Percentiles rank a stretch among this genome's conserved stretches.
Conservation (phyloP, 192 early-diverging fungal species). For the Umbelopsis ramanniana region DNA sequence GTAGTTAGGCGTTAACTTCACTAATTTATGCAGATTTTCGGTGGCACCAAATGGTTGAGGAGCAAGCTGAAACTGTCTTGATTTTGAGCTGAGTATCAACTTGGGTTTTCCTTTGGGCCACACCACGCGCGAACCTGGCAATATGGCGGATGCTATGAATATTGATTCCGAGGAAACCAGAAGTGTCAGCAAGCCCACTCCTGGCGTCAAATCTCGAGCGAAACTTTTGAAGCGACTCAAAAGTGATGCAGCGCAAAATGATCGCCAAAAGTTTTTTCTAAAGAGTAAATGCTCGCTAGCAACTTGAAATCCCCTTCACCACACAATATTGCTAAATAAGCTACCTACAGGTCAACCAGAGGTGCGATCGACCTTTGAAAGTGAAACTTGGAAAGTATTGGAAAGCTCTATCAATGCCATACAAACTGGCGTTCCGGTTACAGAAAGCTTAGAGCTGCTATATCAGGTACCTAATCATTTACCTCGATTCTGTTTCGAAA, state of each 20-base stretch:
- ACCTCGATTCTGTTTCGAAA: neutral
- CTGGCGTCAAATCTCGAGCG: constrained; percentile 16
- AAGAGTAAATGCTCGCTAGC: neutral
- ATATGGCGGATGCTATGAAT: constrained; percentile 13
- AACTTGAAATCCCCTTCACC: no score
- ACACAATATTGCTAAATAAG: neutral
- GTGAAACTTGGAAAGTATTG: constrained; percentile 4
- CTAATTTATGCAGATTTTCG: no score
- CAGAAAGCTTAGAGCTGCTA: constrained; percentile 9
- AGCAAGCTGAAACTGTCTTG: neutral
- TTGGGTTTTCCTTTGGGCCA: neutral
- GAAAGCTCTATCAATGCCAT: neutral
- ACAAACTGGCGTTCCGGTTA: neutral
- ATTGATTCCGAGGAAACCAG: constrained; percentile 2
- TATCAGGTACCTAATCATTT: neutral
- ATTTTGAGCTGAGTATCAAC: constrained; percentile 15
- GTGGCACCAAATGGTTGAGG: neutral
- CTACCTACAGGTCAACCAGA: neutral
- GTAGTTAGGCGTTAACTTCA: neutral
- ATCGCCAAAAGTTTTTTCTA: constrained; percentile 10
- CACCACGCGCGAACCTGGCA: neutral
- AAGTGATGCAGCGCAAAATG: neutral
- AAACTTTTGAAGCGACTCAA: constrained; percentile 6
- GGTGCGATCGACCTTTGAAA: constrained; percentile 2
- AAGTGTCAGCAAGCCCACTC: neutral